Evolutionary conservation across 176 grass and related monocot genomes (phyloP).

Genomic region (Aegilops tauschii): DNA sequence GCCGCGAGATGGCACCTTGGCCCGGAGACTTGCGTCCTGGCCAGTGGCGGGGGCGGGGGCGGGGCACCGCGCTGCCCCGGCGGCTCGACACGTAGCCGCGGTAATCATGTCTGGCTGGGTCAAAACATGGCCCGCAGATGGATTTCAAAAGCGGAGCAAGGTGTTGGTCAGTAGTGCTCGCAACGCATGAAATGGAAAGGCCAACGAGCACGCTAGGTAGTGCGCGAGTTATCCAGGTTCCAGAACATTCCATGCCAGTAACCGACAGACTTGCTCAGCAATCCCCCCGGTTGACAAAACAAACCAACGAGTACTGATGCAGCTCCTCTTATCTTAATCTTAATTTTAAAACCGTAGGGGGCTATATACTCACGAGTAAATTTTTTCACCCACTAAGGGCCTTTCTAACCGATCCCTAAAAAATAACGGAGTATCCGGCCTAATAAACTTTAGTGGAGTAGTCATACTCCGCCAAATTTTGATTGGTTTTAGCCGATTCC

Average conservation of each 20-base stretch:
- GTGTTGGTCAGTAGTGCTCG: background rate
- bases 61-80: too few relatives aligned
- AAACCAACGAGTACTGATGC: background rate
- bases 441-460: too few relatives aligned
- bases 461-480: too few relatives aligned
- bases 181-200: slow-evolving; percentile 5
- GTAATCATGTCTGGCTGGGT: background rate
- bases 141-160: slow-evolving; percentile 3
- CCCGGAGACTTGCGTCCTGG: background rate
- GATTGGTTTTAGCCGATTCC: too few relatives aligned
- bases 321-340: too few relatives aligned
- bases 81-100: slow-evolving; percentile 28
- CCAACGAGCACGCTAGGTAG: background rate
- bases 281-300: slow-evolving; percentile 1
- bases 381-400: too few relatives aligned
- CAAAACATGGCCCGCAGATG: background rate
- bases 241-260: slow-evolving; percentile 21
- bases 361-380: background rate
- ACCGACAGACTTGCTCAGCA: slow-evolving; percentile 19
- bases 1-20: background rate
- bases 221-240: slow-evolving; percentile 35
- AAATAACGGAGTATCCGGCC: too few relatives aligned
- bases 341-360: too few relatives aligned
- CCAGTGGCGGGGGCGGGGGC: too few relatives aligned
- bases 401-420: too few relatives aligned